A percentile compares a stretch with the other conserved stretches of the same genome.
Evolutionary conservation across 129 eudicot genomes (phyloP).

Genomic region (Scalesia atractyloides): DNA sequence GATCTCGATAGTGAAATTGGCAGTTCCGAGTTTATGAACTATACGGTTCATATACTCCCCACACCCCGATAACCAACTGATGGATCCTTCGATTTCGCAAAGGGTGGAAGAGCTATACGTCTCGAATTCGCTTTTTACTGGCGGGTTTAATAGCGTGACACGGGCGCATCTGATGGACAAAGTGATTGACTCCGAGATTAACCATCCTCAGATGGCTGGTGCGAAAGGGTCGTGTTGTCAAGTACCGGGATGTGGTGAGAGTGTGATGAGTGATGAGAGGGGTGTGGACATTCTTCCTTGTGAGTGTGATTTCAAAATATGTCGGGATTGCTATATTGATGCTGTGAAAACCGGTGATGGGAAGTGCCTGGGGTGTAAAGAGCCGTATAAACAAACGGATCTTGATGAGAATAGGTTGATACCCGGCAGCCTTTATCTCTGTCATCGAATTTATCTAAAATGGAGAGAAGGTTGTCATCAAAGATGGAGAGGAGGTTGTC

Average conservation of each 20-base stretch:
- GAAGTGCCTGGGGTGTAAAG: constrained; percentile 69
- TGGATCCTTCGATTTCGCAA: constrained; percentile 56
- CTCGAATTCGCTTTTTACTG: constrained; percentile 59
- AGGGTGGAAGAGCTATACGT: constrained; percentile 67
- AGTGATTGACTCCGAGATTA: constrained; percentile 58
- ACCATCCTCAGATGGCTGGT: constrained; percentile 76
- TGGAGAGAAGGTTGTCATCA: constrained; percentile 45
- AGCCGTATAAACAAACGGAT: constrained; percentile 50
- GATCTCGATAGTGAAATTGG: constrained; percentile 55
- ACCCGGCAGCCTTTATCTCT: constrained; percentile 40
- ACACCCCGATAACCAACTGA: constrained; percentile 74
- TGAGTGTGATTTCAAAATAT: constrained; percentile 70
- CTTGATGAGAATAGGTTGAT: constrained; percentile 42
- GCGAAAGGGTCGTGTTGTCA: constrained; percentile 64
- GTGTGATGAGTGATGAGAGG: constrained; percentile 63
- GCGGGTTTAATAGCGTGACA: constrained; percentile 65
- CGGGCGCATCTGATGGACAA: constrained; percentile 68
- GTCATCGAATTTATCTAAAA: constrained; percentile 38
- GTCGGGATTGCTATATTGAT: constrained; percentile 64
- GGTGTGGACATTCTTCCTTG: constrained; percentile 65
- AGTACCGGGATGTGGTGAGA: constrained; percentile 61
- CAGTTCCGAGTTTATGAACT: constrained; percentile 39
- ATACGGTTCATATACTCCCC: constrained; percentile 50
- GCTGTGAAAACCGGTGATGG: constrained; percentile 59
- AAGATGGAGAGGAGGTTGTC: constrained; percentile 59